Percentiles rank a stretch among this genome's conserved stretches.
These are phyloP conservation scores for Penicillium malachiteum DNA, from an alignment of 495 filamentous ascomycete genomes.

Conservation along the genomic window DNA sequence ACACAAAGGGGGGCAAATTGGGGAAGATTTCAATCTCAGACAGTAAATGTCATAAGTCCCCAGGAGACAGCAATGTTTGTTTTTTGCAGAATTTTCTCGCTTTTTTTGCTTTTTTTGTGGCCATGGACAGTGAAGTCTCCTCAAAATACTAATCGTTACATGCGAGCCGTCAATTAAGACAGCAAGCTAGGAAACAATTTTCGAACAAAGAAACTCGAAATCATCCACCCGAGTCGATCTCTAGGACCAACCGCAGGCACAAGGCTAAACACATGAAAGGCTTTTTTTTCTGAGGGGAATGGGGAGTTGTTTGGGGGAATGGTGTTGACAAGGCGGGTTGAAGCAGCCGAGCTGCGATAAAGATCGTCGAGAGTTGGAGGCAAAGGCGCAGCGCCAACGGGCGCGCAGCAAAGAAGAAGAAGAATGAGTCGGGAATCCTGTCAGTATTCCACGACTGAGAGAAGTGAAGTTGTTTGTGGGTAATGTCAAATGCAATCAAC, in stretches of 20 bases:
- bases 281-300: slow-evolving; percentile 18
- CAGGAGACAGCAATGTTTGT: slow-evolving; percentile 19
- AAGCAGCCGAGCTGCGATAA: slow-evolving; percentile 24
- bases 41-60: slow-evolving; percentile 15
- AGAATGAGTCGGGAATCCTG: slow-evolving; percentile 13
- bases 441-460: slow-evolving; percentile 9
- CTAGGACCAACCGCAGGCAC: neutral
- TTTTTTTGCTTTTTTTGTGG: slow-evolving; percentile 39
- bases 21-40: slow-evolving; percentile 14
- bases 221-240: neutral
- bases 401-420: slow-evolving; percentile 24
- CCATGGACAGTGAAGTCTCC: slow-evolving; percentile 3
- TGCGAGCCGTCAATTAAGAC: neutral
- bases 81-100: slow-evolving; percentile 31
- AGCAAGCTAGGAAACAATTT: neutral
- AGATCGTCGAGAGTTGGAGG: slow-evolving; percentile 27
- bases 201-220: neutral
- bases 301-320: slow-evolving; percentile 4
- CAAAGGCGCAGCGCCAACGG: slow-evolving; percentile 31
- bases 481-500: slow-evolving; percentile 35
- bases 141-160: too few relatives aligned
- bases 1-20: slow-evolving; percentile 23
- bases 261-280: slow-evolving; percentile 40
- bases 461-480: slow-evolving; percentile 17
- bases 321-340: neutral